These are phyloP conservation scores for Fusarium illudens DNA, from an alignment of 2,329 filamentous ascomycete species.

Conservation along the genomic window DNA sequence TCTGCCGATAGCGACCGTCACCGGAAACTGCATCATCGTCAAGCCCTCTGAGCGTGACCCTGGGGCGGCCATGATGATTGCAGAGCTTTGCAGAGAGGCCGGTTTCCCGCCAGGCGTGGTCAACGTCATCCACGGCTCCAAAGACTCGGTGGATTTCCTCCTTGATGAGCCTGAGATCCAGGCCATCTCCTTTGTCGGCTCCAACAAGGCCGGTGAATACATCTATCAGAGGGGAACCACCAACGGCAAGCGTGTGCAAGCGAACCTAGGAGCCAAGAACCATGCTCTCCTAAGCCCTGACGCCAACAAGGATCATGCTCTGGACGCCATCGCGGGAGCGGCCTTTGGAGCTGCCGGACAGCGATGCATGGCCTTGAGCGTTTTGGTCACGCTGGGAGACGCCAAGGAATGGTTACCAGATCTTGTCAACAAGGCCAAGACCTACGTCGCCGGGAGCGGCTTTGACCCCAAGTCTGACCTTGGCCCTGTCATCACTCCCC, in stretches of 20 bases:
- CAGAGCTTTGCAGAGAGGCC: conserved; percentile 76
- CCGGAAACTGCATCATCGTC: conserved; percentile 79
- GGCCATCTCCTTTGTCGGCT: conserved; percentile 81
- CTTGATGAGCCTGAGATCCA: conserved; percentile 81
- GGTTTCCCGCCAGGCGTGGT: conserved; percentile 80
- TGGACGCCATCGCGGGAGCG: conserved; percentile 81
- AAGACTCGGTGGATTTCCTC: conserved; percentile 80
- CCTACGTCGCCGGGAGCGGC: conserved; percentile 74
- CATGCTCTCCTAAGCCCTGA: conserved; percentile 81
- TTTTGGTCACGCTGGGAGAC: conserved; percentile 76
- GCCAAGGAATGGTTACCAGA: conserved; percentile 80
- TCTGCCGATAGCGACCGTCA: conserved; percentile 79
- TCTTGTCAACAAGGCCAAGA: conserved; percentile 75
- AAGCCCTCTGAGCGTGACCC: conserved; percentile 85
- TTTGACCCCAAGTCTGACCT: conserved; percentile 80
- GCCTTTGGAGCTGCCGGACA: conserved; percentile 84
- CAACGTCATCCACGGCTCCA: conserved; percentile 78
- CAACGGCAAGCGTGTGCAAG: conserved; percentile 83
- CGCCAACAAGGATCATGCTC: conserved; percentile 81
- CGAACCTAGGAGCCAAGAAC: conserved; percentile 85
- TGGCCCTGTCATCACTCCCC: conserved; percentile 77
- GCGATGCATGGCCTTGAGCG: conserved; percentile 82
- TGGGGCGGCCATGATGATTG: conserved; percentile 81
- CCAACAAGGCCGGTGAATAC: conserved; percentile 84
- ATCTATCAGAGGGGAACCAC: conserved; percentile 77